Evolutionary conservation across 164 flowering plant genomes (phyloP).

Genomic region (Umbellularia californica): DNA sequence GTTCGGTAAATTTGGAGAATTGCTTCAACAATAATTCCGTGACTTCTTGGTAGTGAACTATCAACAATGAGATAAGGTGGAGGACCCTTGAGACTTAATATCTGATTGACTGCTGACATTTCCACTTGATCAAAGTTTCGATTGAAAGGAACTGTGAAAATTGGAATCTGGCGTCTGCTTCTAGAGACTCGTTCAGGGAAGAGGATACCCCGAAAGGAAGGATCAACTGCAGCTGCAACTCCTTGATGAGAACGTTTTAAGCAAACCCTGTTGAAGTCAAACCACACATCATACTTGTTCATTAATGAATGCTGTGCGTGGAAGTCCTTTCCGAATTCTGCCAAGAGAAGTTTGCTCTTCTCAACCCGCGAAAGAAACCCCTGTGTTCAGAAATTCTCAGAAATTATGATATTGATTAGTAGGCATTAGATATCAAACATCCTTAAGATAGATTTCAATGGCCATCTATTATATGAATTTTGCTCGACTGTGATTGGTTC

Average conservation of each 20-base stretch:
- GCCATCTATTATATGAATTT: background rate
- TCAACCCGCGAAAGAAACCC: conserved; percentile 28
- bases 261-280: conserved; percentile 47
- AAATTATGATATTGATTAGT: background rate
- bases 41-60: conserved; percentile 17
- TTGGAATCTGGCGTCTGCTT: background rate
- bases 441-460: background rate
- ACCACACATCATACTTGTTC: conserved; percentile 34
- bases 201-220: conserved; percentile 23
- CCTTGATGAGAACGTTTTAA: conserved; percentile 47
- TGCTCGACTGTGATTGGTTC: background rate
- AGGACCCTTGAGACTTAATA: conserved; percentile 16
- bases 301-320: conserved; percentile 18
- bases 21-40: conserved; percentile 23
- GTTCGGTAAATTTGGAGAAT: conserved; percentile 17
- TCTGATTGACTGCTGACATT: conserved; percentile 14
- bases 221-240: conserved; percentile 25
- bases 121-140: conserved; percentile 6
- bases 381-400: conserved; percentile 16
- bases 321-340: conserved; percentile 40
- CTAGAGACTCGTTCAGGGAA: conserved; percentile 18
- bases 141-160: background rate
- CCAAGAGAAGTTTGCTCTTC: conserved; percentile 23
- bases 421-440: background rate
- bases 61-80: conserved; percentile 32